phyloP scores from a whole-genome alignment of 768 basidiomycete genomes.

The Pholiota conissans region DNA sequence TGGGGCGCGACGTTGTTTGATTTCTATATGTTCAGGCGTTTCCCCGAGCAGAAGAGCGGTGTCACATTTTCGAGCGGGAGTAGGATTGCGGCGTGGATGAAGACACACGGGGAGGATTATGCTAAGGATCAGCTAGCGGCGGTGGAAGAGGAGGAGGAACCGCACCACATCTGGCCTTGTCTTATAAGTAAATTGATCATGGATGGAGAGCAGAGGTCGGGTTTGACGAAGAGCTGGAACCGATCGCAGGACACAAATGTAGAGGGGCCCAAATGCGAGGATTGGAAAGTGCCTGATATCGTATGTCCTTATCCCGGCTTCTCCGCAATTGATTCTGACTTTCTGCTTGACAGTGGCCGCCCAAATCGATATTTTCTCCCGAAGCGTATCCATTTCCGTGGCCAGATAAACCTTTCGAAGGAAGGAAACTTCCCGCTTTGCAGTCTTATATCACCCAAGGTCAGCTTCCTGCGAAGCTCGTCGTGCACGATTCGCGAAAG shows the following conservation, averaged over 20 bases:
- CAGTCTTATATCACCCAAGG: conserved; percentile 8
- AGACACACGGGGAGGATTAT: conserved; percentile 31
- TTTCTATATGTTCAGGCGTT: conserved; percentile 33
- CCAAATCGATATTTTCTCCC: background rate
- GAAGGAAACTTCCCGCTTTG: background rate
- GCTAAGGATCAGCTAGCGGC: conserved; percentile 32
- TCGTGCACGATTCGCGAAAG: conserved; percentile 25
- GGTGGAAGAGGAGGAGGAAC: conserved; percentile 36
- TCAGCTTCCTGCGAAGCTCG: conserved; percentile 21
- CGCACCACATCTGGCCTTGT: conserved; percentile 27
- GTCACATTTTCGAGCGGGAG: conserved; percentile 30
- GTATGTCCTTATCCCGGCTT: background rate
- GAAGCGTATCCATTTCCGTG: background rate
- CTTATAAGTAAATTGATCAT: conserved; percentile 26
- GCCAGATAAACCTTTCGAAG: background rate
- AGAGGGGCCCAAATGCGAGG: background rate
- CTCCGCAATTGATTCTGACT: background rate
- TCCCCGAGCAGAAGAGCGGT: conserved; percentile 16
- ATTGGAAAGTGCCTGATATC: background rate
- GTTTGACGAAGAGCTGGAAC: background rate
- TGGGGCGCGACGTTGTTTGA: conserved; percentile 47
- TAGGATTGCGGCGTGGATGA: conserved; percentile 36
- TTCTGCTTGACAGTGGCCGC: background rate
- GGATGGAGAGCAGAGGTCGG: conserved; percentile 9
- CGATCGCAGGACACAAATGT: background rate